phyloP scores from a whole-genome alignment of 257 asterid genomes.

The Echium plantagineum region DNA sequence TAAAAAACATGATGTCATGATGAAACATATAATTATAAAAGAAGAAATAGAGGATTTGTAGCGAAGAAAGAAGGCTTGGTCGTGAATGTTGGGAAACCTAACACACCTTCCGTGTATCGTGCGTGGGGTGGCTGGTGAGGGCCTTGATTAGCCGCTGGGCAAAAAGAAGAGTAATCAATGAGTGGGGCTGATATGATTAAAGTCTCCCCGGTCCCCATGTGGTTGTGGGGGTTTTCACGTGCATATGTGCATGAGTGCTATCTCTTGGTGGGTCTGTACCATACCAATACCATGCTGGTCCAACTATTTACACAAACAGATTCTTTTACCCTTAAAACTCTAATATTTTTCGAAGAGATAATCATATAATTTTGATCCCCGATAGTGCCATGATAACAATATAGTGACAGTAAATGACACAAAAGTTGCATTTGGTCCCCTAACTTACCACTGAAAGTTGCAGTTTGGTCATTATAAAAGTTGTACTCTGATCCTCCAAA shows the following conservation, averaged over 20 bases:
- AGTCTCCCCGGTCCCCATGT: conserved; percentile 32
- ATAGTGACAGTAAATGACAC: too few relatives aligned
- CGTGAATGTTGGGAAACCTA: not conserved
- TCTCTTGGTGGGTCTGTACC: conserved; percentile 15
- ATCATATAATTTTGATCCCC: too few relatives aligned
- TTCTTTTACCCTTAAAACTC: conserved; percentile 2
- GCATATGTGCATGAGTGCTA: conserved; percentile 56
- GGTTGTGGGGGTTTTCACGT: conserved; percentile 57
- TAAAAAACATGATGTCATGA: too few relatives aligned
- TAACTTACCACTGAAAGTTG: too few relatives aligned
- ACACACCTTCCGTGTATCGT: conserved; percentile 9
- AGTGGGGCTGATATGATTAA: conserved; percentile 26
- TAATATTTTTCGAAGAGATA: too few relatives aligned
- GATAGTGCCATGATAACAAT: too few relatives aligned
- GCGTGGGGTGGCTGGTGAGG: conserved; percentile 2
- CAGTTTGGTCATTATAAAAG: too few relatives aligned
- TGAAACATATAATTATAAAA: too few relatives aligned
- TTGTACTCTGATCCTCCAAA: too few relatives aligned
- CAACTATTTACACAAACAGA: conserved; percentile 13
- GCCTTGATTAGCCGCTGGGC: not conserved
- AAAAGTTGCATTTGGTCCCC: too few relatives aligned
- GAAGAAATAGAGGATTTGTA: too few relatives aligned
- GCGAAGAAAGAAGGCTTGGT: too few relatives aligned
- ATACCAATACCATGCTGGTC: conserved; percentile 29
- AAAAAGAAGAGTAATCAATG: not conserved